Evolutionary conservation across 805 yeast species (phyloP), one percentile per base, ranked within the genome.

Genomic region (Kuraishia ogatae): DNA sequence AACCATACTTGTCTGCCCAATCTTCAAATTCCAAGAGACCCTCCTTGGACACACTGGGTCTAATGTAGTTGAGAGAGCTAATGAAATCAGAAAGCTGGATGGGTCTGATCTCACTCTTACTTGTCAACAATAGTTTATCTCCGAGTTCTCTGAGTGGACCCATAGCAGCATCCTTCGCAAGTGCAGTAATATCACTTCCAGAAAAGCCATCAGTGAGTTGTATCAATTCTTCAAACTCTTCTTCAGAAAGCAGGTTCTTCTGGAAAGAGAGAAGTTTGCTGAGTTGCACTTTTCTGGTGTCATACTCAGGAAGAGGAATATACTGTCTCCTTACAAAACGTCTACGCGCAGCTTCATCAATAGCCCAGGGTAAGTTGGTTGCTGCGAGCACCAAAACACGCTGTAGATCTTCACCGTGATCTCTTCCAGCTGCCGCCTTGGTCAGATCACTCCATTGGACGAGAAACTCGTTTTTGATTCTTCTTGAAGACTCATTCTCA

Each of bases 81-180:
- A 77, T 75, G 66, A 94, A 93, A 67, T 93, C 99, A 8, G 72
- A 72, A 52, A 90, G 70, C 22, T 77, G 75, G 53, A 94, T 81
- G 0, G 96, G 85, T 54, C 98, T 74, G 55, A 93, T 91, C 57
- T 82, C 83, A 54, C 86, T 89, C 39, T 89, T 83, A 1, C 89
- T 77, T 1, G 84, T 80, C 65, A 73, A 68, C 59, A 93, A 74
- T 55, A 93, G 77, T 50, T 85, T 83, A 57, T 93, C 97, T 1
- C 98, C 97, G 23, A 93, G 72, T 48, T 90, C 86, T 59, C 99
- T 77, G 43, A 94, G 73, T 1, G 99, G 98, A 1, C 97, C 97
- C 97, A 93, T 92, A 1, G 99, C 97, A 2, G 97, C 96, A 67
- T 93, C 97, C 69, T 92, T 94, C 1, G 97, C 96, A 57, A 93